phyloP scores from a whole-genome alignment of 108 stramenopile genomes.

The Ochromonas danica region DNA sequence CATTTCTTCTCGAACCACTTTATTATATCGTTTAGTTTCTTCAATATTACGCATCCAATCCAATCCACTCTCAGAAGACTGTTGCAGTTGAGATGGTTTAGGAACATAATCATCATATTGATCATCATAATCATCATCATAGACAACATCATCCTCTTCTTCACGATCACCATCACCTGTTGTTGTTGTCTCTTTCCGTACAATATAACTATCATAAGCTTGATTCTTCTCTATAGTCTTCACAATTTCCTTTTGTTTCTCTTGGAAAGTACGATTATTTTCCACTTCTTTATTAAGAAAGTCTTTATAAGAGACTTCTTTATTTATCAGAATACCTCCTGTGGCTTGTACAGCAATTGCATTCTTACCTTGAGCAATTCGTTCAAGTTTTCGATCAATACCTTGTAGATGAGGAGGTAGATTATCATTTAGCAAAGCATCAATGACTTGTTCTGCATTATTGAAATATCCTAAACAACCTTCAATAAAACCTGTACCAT shows the following conservation, averaged over 20 bases:
- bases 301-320: no score
- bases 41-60: no score
- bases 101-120: background rate
- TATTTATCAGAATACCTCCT: no score
- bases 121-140: conserved; percentile 22
- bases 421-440: conserved; percentile 12
- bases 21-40: conserved; percentile 8
- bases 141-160: background rate
- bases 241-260: no score
- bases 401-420: background rate
- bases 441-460: background rate
- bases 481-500: background rate
- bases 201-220: no score
- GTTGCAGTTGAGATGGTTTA: background rate
- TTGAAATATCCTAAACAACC: background rate
- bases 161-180: no score
- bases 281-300: no score
- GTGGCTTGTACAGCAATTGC: no score
- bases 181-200: no score
- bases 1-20: conserved; percentile 19
- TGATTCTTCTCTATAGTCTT: no score
- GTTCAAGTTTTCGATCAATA: background rate
- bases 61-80: no score
- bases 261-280: no score
- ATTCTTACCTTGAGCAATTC: background rate